Evolutionary conservation across 169 alveolate genomes (phyloP).

Genomic region (Plasmodium reichenowi): DNA sequence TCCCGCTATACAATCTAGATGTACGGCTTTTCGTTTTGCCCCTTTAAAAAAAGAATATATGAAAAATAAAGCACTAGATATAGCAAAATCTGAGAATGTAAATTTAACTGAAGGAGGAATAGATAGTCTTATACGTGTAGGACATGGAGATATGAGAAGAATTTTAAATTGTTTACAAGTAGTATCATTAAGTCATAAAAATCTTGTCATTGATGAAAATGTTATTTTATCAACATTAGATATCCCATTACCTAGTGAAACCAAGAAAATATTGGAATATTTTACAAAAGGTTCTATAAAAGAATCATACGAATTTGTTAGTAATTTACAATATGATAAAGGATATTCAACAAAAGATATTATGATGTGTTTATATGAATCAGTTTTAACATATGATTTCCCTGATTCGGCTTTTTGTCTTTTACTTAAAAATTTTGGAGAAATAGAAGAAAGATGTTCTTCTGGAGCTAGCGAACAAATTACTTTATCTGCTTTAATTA

Average conservation of each 20-base stretch:
- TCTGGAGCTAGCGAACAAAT: constrained; percentile 89
- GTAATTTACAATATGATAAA: constrained; percentile 82
- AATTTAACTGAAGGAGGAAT: constrained; percentile 88
- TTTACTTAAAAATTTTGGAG: constrained; percentile 87
- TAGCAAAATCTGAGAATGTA: constrained; percentile 91
- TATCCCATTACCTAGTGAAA: constrained; percentile 90
- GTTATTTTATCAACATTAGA: constrained; percentile 92
- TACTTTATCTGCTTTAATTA: constrained; percentile 87
- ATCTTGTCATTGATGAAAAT: constrained; percentile 83
- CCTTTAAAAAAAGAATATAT: constrained; percentile 91
- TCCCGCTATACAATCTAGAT: constrained; percentile 98
- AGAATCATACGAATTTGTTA: constrained; percentile 86
- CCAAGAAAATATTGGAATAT: constrained; percentile 83
- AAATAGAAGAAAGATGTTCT: constrained; percentile 89
- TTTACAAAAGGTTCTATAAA: constrained; percentile 85
- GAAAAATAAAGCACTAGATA: constrained; percentile 87
- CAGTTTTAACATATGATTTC: constrained; percentile 85
- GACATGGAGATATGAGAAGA: constrained; percentile 99
- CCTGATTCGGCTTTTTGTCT: constrained; percentile 88
- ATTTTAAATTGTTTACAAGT: constrained; percentile 96
- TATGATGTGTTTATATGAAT: constrained; percentile 88
- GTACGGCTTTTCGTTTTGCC: constrained; percentile 96
- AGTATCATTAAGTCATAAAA: constrained; percentile 85
- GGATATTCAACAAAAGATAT: constrained; percentile 93
- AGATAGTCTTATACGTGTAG: constrained; percentile 91